Evolutionary conservation across 2,329 filamentous ascomycete species (phyloP), one percentile per base, ranked within the genome.

Genomic region (Acrodontium crateriforme): DNA sequence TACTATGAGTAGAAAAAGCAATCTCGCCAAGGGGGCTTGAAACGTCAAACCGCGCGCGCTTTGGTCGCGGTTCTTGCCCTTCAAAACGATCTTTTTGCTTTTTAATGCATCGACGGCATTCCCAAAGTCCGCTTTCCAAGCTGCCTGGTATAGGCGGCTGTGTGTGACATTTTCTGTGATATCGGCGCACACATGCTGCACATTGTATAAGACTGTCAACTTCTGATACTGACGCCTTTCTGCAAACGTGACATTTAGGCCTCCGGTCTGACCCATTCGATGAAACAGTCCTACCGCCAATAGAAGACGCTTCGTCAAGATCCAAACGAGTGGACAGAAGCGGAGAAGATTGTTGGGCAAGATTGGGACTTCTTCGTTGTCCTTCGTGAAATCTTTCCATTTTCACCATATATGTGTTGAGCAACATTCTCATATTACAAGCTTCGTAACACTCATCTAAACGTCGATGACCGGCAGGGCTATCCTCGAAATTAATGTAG

Each of bases 151-250:
- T 28, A 6, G 30, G 22, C 10, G 34, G 29, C 7, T 23, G 22
- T 6, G 36, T 45, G 27, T 50, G 47, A 29, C 54, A 58, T 11
- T 45, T 42, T 19, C 46, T 41, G 34, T 59, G 56, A 28, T 53
- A 59, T 5, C 35, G 35, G 14, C 46, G 43, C 4, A 30, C 30
- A 35, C 56, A 59, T 4, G 37, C 37, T n/a, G 41, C 33, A 32
- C 56, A 58, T 2, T 27, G 24, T 9, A 53, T 37, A 3, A 57
- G 35, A 5, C 41, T 41, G 24, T 53, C 46, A 12, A 37, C 42
- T 9, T 29, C 35, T 13, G 37, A 41, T 5, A 30, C 39, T 11
- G 42, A 36, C 6, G 28, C 35, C 18, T 39, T 45, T 9, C 40
- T 38, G 33, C 55, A 59, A 3, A 46, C 36, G 15, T 40, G 40